Percentiles rank a stretch among this genome's conserved stretches.
Conservation (phyloP, 495 filamentous ascomycete species). For the Ramalina intermedia region DNA sequence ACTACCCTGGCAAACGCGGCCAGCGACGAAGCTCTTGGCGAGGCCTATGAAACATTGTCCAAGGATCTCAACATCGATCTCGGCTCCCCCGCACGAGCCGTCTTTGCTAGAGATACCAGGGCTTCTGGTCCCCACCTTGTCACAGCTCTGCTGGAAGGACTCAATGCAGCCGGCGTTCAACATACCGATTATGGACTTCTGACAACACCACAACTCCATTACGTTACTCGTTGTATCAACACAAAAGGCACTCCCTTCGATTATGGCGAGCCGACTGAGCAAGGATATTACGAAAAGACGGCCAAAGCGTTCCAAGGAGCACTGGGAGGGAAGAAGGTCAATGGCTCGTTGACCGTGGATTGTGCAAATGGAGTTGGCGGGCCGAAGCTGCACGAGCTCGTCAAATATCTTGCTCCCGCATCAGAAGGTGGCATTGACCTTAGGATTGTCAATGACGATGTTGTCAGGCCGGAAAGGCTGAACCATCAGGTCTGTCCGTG, state of each 20-base stretch:
- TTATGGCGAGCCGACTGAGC: slow-evolving; percentile 78
- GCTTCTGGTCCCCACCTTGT: slow-evolving; percentile 78
- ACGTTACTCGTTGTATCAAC: slow-evolving; percentile 87
- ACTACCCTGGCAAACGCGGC: slow-evolving; percentile 76
- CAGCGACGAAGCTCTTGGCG: slow-evolving; percentile 54
- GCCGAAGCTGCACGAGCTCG: slow-evolving; percentile 72
- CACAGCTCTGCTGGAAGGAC: slow-evolving; percentile 56
- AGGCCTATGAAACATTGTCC: slow-evolving; percentile 60
- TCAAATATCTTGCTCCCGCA: slow-evolving; percentile 62
- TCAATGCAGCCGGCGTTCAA: slow-evolving; percentile 59
- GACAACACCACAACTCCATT: slow-evolving; percentile 93
- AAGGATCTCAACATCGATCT: slow-evolving; percentile 60
- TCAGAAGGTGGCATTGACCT: slow-evolving; percentile 56
- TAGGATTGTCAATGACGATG: slow-evolving; percentile 80
- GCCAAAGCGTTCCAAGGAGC: slow-evolving; percentile 64
- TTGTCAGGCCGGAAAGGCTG: slow-evolving; percentile 71
- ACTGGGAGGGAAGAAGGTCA: slow-evolving; percentile 56
- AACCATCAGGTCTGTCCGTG: slow-evolving; percentile 55
- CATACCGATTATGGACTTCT: slow-evolving; percentile 71
- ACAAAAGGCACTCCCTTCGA: slow-evolving; percentile 65
- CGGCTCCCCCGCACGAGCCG: slow-evolving; percentile 55
- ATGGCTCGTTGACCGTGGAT: slow-evolving; percentile 68
- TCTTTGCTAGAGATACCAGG: slow-evolving; percentile 86
- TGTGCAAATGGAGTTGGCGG: slow-evolving; percentile 96
- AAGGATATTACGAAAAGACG: slow-evolving; percentile 91